These are phyloP conservation scores for Lodderomyces elongisporus DNA, from an alignment of 1,139 yeast genomes.

Conservation along the genomic window DNA sequence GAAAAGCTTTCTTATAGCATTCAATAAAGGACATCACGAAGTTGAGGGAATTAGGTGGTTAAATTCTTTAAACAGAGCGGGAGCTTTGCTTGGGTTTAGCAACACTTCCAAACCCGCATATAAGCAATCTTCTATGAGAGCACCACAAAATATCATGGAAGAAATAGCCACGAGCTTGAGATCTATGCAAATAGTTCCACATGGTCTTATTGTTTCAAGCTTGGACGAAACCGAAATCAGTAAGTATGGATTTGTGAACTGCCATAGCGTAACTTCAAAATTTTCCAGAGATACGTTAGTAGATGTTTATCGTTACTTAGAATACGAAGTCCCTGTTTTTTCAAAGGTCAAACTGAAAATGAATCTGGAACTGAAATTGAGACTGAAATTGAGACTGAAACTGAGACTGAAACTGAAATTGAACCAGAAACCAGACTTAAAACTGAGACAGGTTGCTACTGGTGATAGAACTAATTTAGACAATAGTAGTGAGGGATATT, in stretches of 20 bases:
- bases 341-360: constrained; percentile 17
- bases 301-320: constrained; percentile 30
- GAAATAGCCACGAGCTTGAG: too few species aligned
- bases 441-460: background rate
- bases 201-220: constrained; percentile 25
- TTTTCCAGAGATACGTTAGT: constrained; percentile 17
- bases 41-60: constrained; percentile 33
- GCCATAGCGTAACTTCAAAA: constrained; percentile 8
- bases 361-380: background rate
- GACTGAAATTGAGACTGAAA: too few species aligned
- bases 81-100: too few species aligned
- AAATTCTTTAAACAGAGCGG: constrained; percentile 30
- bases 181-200: too few species aligned
- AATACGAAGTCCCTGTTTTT: constrained; percentile 27
- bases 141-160: too few species aligned
- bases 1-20: constrained; percentile 25
- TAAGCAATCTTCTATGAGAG: too few species aligned
- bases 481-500: too few species aligned
- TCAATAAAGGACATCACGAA: constrained; percentile 20
- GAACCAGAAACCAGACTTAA: too few species aligned
- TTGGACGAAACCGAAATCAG: constrained; percentile 25
- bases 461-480: background rate
- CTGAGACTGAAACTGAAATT: too few species aligned
- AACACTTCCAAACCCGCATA: too few species aligned
- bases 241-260: constrained; percentile 30